phyloP scores from a whole-genome alignment of 495 filamentous ascomycete genomes.

The Penicillium silybi region DNA sequence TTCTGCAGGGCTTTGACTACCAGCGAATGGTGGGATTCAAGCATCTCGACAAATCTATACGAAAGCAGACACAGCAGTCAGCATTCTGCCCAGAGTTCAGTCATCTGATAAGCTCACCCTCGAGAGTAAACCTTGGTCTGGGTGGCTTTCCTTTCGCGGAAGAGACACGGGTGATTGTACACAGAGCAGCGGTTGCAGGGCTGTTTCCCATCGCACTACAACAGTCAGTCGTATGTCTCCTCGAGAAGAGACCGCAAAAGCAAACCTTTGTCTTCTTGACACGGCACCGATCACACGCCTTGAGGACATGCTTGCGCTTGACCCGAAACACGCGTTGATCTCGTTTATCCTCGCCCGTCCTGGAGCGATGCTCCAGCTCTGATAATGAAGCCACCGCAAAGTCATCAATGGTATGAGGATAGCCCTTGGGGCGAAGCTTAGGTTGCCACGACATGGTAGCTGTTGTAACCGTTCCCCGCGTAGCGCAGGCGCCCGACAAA shows the following conservation, averaged over 20 bases:
- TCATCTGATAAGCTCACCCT: constrained; percentile 27
- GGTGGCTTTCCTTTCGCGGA: constrained; percentile 45
- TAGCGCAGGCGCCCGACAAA: constrained; percentile 1
- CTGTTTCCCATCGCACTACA: constrained; percentile 47
- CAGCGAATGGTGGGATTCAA: constrained; percentile 44
- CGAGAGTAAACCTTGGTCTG: constrained; percentile 48
- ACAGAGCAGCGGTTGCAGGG: constrained; percentile 47
- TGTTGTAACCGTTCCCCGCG: not conserved
- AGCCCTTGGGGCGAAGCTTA: constrained; percentile 43
- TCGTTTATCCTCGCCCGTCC: constrained; percentile 35
- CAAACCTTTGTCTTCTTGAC: constrained; percentile 48
- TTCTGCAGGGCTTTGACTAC: constrained; percentile 44
- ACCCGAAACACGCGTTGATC: constrained; percentile 47
- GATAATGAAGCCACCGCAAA: constrained; percentile 32
- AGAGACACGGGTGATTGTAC: constrained; percentile 46
- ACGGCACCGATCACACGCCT: constrained; percentile 47
- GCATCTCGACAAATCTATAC: constrained; percentile 45
- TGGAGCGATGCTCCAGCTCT: constrained; percentile 30
- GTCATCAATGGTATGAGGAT: constrained; percentile 37
- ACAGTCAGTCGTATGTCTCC: constrained; percentile 10
- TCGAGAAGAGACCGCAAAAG: constrained; percentile 1
- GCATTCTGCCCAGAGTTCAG: not conserved
- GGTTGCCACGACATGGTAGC: constrained; percentile 40
- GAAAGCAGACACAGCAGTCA: not conserved
- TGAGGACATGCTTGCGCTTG: constrained; percentile 48